phyloP scores from a whole-genome alignment of 2,329 filamentous ascomycete species.

The Rachicladosporium sp. region DNA sequence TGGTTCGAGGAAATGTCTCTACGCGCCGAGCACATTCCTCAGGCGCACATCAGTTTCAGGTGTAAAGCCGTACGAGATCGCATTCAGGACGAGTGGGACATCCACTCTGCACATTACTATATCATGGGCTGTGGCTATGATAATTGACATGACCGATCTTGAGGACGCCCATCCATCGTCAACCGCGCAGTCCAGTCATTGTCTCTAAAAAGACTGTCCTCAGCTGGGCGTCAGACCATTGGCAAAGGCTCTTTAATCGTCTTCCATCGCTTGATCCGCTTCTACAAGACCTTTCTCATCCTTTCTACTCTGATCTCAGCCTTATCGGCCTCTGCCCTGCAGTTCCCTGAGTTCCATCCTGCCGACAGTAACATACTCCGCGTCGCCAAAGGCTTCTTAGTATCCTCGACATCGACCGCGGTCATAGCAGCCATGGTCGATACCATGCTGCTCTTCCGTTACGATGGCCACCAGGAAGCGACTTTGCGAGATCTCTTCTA shows the following conservation, averaged over 20 bases:
- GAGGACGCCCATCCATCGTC: no score
- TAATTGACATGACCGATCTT: no score
- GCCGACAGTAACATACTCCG: background rate
- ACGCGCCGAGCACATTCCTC: background rate
- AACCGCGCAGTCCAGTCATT: no score
- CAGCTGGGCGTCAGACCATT: background rate
- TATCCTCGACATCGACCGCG: background rate
- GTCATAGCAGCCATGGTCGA: background rate
- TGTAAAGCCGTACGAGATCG: no score
- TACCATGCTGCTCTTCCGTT: background rate
- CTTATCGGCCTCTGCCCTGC: background rate
- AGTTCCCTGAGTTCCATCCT: background rate
- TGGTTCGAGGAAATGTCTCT: background rate
- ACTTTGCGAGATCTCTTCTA: no score
- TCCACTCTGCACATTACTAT: no score
- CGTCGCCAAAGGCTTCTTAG: background rate
- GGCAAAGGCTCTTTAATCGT: background rate
- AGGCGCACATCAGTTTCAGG: no score
- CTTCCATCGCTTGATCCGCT: background rate
- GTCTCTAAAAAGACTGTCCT: no score
- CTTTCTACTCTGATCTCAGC: background rate
- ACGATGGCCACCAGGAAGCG: no score
- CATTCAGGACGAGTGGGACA: no score
- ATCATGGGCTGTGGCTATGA: no score
- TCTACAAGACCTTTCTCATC: constrained; percentile 1